Conservation (phyloP, 2,329 filamentous ascomycete species). For the Aspergillus caelatus region DNA sequence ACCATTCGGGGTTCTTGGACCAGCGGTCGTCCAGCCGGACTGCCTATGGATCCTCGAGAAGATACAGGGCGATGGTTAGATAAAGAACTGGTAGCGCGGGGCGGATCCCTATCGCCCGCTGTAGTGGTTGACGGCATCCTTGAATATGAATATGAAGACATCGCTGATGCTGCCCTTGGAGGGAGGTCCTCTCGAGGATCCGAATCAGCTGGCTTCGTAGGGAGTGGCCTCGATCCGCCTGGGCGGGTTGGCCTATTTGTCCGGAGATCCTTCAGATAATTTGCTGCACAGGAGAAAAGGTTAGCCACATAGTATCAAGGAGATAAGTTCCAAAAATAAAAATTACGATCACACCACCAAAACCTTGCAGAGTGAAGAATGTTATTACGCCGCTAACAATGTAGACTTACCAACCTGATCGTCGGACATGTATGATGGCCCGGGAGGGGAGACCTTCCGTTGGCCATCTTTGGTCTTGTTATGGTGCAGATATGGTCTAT, state of each 20-base stretch:
- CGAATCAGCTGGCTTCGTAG: constrained; percentile 48
- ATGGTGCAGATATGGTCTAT: constrained; percentile 33
- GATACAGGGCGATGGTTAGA: constrained; percentile 40
- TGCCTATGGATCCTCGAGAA: constrained; percentile 31
- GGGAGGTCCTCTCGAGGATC: constrained; percentile 34
- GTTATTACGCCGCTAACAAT: constrained; percentile 21
- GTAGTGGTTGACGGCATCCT: constrained; percentile 22
- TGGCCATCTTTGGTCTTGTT: constrained; percentile 37
- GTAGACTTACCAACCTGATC: constrained; percentile 49
- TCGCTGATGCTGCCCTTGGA: constrained; percentile 46
- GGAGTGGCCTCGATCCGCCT: constrained; percentile 62
- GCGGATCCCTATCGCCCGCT: constrained; percentile 27
- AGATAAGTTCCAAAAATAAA: background rate
- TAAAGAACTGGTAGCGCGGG: constrained; percentile 44
- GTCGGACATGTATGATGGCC: constrained; percentile 50
- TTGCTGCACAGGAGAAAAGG: constrained; percentile 46
- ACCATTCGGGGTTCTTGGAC: constrained; percentile 41
- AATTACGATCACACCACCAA: constrained; percentile 18
- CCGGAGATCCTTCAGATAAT: constrained; percentile 63
- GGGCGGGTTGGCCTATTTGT: constrained; percentile 60
- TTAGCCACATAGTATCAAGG: constrained; percentile 11
- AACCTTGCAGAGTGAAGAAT: constrained; percentile 20
- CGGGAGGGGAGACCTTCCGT: constrained; percentile 51
- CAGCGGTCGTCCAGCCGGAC: constrained; percentile 40
- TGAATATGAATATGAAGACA: constrained; percentile 39